phyloP scores from a whole-genome alignment of 306 rosid species.

The Gastrolobium villosum region DNA sequence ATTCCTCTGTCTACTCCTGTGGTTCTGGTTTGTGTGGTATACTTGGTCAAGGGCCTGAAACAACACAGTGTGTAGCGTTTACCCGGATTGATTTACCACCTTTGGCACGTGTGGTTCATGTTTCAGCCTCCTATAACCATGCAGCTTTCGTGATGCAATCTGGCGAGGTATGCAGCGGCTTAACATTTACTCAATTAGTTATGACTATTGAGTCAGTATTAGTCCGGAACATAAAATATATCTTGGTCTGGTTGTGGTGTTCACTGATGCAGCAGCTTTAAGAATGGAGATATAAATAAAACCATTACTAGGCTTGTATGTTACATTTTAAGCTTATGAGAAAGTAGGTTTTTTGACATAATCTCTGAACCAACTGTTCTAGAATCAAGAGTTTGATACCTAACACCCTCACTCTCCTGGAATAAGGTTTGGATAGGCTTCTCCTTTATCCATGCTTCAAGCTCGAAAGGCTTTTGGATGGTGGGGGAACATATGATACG shows the following conservation, averaged over 20 bases:
- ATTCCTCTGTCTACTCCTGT: constrained; percentile 85
- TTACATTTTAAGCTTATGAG: constrained; percentile 30
- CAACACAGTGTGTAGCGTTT: constrained; percentile 81
- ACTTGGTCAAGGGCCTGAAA: constrained; percentile 91
- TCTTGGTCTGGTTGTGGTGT: background rate
- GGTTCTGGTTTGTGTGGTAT: constrained; percentile 92
- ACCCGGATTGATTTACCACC: constrained; percentile 74
- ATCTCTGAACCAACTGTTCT: background rate
- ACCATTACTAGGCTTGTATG: constrained; percentile 30
- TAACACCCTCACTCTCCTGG: background rate
- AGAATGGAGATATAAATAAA: background rate
- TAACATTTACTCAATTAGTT: constrained; percentile 24
- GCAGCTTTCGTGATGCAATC: constrained; percentile 86
- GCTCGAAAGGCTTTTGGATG: constrained; percentile 6
- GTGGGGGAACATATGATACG: background rate
- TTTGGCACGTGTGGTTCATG: constrained; percentile 71
- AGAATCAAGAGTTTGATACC: constrained; percentile 24
- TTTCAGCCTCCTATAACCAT: constrained; percentile 91
- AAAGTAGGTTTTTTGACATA: background rate
- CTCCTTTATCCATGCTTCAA: constrained; percentile 8
- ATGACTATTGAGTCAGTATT: constrained; percentile 17
- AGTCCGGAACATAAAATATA: constrained; percentile 17
- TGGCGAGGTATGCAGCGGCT: constrained; percentile 77
- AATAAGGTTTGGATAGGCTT: constrained; percentile 6
- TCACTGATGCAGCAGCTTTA: background rate